Percentiles rank a stretch among this genome's conserved stretches.
Evolutionary conservation across 192 early-diverging fungal species (phyloP).

Genomic region (Mortierella antarctica): DNA sequence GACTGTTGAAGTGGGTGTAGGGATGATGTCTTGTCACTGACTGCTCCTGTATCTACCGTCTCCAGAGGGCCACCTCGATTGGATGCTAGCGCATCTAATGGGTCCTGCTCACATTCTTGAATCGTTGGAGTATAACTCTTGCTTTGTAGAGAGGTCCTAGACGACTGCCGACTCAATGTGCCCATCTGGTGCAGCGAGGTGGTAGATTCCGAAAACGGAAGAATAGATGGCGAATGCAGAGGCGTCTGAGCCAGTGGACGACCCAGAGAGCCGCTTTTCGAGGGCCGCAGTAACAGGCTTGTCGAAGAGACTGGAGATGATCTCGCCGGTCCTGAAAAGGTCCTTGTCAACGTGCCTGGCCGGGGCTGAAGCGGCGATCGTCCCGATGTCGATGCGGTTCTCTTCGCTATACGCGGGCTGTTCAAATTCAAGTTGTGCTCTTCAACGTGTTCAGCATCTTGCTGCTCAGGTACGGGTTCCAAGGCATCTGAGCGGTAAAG

Average conservation of each 20-base stretch:
- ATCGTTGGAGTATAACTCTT: no score
- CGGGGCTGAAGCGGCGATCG: not conserved
- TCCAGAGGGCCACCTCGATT: no score
- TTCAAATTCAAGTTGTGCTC: not conserved
- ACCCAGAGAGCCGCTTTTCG: conserved; percentile 19
- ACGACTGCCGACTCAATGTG: conserved; percentile 23
- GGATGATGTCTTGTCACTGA: no score
- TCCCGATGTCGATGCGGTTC: conserved; percentile 3
- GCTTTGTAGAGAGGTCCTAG: conserved; percentile 8
- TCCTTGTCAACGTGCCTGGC: conserved; percentile 11
- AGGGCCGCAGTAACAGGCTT: conserved; percentile 6
- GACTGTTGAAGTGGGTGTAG: no score
- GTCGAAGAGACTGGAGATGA: conserved; percentile 8
- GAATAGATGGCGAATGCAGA: conserved; percentile 25
- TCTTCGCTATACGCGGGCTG: conserved; percentile 1
- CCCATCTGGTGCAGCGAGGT: conserved; percentile 19
- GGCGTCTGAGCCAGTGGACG: conserved; percentile 45
- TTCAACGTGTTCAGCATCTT: not conserved
- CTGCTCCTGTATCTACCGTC: no score
- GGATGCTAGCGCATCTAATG: no score
- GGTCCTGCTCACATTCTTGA: no score
- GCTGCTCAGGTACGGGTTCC: conserved; percentile 31
- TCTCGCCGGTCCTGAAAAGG: conserved; percentile 16
- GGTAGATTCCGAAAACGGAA: conserved; percentile 27
- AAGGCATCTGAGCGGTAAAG: conserved; percentile 37